Base-by-base conservation (phyloP, 2,329 filamentous ascomycete species). In the Ascochyta clinopodiicola region DNA sequence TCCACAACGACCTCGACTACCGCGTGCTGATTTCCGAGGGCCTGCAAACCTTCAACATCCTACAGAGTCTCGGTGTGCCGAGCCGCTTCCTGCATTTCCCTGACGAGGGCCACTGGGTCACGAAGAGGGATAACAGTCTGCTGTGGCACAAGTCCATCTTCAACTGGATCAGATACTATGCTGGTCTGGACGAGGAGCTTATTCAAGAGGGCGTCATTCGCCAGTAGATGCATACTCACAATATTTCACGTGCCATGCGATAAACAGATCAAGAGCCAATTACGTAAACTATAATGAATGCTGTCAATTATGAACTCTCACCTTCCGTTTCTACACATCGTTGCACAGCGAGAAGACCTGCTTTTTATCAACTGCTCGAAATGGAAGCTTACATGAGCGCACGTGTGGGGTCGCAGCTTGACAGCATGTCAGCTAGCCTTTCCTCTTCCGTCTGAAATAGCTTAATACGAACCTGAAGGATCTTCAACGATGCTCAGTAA, bases 1-100 rank as follows among this genome's bases (percentile, higher is more conserved):
- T 98, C 50, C 94, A 98, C 75, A 95, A 91, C 91, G 72, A 75
- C 64, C 83, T 95, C 13, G 94, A 98, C 75, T 98, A 96, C 73
- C 86, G 94, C n/a, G 80, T 97, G 27, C 88, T 92, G 0, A 87
- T 96, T 45, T 86, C 88, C 0, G 94, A 97, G 74, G 92, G 92
- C 0, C 75, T 96, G 43, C 85, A 89, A 15, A 88, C 91, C 47
- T 96, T 96, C 78, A 96, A 96, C 60, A 87, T 93, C 3, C 78
- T 96, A 24, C 92, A 96, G 76, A 86, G 87, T 35, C 83, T 85
- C 42, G 87, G 86, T 0, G 84, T 96, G 4, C 88, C 90, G 6
- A 93, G 89, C 73, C 86, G 88, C 51, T 86, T 96, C 62, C 71
- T 96, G 64, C 88, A 87, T 35, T 96, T 96, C 73, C 90, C 91